Evolutionary conservation across 257 asterid species (phyloP), one percentile per base, ranked within the genome.

Genomic region (Salvia splendens): DNA sequence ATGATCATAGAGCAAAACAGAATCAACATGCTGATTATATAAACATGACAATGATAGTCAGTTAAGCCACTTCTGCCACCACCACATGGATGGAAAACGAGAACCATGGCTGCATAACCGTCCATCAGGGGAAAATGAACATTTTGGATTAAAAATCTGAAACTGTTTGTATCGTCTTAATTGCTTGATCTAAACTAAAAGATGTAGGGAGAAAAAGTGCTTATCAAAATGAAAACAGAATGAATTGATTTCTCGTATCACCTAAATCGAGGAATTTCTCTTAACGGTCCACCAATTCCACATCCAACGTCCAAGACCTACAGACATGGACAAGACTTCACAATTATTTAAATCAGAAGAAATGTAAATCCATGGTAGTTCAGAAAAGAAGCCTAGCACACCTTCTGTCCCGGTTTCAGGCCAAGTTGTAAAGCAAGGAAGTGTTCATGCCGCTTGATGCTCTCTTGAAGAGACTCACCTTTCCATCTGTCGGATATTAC

Each of bases 221-320:
- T 24, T 28, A 60, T 45, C 9, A 49, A 63, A 49, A 53, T 51
- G 24, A 33, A 45, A 20, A 43, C 12, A 30, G 40, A 75, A 61
- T 40, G 43, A 64, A 50, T 46, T 9, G 64, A 45, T 46, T 58
- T 38, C 42, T 72, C 47, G 52, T 54, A 41, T 77, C 32, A 88
- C 97, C 99, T 90, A 86, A 93, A 93, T 45, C 86, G 91, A 71
- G 96, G 89, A 66, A 93, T 93, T 86, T 93, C 97, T 81, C 97
- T 78, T 77, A 93, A 70, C 20, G 99, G 99, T 8, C 99, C 99
- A 40, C 99, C 99, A 74, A 93, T 88, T 77, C 99, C 99, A 76
- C 99, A 93, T 61, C 99, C 99, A 24, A 90, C 97, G 74, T 93
- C 99, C 88, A 93, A 85, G 77, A 89, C 98, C 98, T 92, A 77